Evolutionary conservation across 106 monocot genomes (phyloP), one percentile per base, ranked within the genome.

Genomic region (Apostasia ramifera): DNA sequence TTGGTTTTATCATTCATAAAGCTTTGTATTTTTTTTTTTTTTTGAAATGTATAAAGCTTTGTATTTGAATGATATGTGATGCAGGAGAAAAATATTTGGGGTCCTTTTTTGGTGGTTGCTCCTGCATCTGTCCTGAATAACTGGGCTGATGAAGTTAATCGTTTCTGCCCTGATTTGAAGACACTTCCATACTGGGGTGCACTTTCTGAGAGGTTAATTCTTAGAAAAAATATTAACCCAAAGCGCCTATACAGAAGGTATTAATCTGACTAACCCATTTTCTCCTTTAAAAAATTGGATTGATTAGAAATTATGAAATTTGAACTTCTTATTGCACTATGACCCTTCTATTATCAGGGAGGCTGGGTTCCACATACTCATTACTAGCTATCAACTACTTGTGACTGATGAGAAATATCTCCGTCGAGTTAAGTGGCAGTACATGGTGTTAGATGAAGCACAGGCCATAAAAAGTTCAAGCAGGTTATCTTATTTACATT

Each of bases 21-120:
- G 26, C 26, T 26, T 26, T 26, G 26, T 26, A 26, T 26, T 26
- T 26, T 26, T 26, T 26, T 26, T 26, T 26, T 26, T 26, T 26
- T 26, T 26, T 26, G 26, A 26, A 26, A 26, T 26, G 26, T 26
- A 26, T 26, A 26, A 26, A 26, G 26, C 26, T 26, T 26, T 26
- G 26, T 26, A 26, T 26, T 26, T 26, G 26, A 26, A 26, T 26
- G 26, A 26, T 26, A 26, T 26, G 26, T 45, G 66, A 10, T 63
- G 56, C 84, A 97, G 97, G 97, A 97, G 77, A 97, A 97, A 83
- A 90, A 89, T 70, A 89, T 92, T 79, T 92, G 97, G 97, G 97
- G 97, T 51, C 97, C 97, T 49, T 97, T 97, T 79, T 77, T 97
- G 54, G 89, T 97, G 53, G 89, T 97, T 72, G 97, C 97, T 63